Conservation (phyloP, 2,329 filamentous ascomycete genomes). For the Fusarium armeniacum region DNA sequence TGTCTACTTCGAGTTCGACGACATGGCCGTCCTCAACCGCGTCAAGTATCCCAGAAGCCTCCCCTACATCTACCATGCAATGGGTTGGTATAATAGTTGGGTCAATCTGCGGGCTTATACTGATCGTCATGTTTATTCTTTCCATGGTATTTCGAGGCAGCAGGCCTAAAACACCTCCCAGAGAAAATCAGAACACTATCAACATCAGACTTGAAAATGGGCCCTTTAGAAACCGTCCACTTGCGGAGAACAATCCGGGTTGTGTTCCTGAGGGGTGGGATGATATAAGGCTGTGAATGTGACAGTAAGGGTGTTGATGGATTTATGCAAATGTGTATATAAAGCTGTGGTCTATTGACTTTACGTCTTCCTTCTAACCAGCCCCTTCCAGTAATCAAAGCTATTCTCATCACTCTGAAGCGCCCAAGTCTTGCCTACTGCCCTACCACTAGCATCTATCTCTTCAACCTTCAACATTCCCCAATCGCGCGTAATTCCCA, state of each 20-base stretch:
- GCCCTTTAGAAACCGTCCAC: not conserved
- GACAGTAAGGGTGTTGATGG: not conserved
- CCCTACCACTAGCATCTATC: conserved; percentile 77
- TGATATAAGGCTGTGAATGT: not conserved
- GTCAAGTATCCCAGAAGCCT: not conserved
- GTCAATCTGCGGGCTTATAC: not conserved
- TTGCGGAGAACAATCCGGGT: not conserved
- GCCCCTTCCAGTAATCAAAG: conserved; percentile 95
- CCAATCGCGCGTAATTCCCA: conserved; percentile 93
- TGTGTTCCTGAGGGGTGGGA: not conserved
- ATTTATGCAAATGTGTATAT: not conserved
- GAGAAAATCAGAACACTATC: conserved; percentile 5
- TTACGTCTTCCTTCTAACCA: conserved; percentile 83
- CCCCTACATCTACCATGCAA: not conserved
- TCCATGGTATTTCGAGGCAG: rapidly evolving
- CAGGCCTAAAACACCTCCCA: not conserved
- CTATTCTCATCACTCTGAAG: conserved; percentile 98
- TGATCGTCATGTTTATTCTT: not conserved
- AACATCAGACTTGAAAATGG: not conserved
- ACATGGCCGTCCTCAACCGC: not conserved
- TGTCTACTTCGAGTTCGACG: not conserved
- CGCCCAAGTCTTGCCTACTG: conserved; percentile 83
- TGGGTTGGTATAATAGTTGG: not conserved
- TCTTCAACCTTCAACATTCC: conserved; percentile 89
- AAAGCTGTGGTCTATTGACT: not conserved